Percentiles rank a stretch among this genome's conserved stretches.
These are phyloP conservation scores for Tulasnella calospora DNA, from an alignment of 768 basidiomycete species.

Conservation along the genomic window DNA sequence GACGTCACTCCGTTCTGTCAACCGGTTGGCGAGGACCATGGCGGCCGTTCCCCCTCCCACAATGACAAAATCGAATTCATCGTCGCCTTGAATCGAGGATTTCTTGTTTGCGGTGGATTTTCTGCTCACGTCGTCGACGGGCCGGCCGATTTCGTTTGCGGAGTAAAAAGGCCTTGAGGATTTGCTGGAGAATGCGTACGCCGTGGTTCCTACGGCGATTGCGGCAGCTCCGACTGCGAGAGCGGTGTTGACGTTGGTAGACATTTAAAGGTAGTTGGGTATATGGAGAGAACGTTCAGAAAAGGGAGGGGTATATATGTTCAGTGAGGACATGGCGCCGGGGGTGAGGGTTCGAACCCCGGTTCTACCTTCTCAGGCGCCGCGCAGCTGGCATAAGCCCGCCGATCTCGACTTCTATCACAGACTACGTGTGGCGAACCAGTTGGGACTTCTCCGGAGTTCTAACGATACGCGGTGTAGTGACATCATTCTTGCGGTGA, in stretches of 20 bases:
- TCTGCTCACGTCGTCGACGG: not conserved
- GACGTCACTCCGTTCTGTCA: conserved; percentile 36
- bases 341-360: no score
- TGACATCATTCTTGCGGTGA: no score
- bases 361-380: no score
- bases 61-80: conserved; percentile 34
- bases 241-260: not conserved
- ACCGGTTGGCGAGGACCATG: conserved; percentile 37
- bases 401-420: no score
- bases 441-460: no score
- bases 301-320: not conserved
- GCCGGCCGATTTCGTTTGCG: not conserved
- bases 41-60: conserved; percentile 41
- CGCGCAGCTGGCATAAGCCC: no score
- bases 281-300: not conserved
- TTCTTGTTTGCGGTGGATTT: not conserved
- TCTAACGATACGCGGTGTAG: no score
- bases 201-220: not conserved
- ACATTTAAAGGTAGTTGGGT: not conserved
- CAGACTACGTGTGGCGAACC: no score
- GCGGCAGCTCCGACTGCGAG: not conserved
- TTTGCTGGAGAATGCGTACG: not conserved
- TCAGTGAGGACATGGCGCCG: not conserved
- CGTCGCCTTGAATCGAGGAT: not conserved
- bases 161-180: not conserved